A percentile compares a stretch with the other conserved stretches of the same genome.
phyloP scores from a whole-genome alignment of 305 asterid genomes.

The Fraxinus velutina region DNA sequence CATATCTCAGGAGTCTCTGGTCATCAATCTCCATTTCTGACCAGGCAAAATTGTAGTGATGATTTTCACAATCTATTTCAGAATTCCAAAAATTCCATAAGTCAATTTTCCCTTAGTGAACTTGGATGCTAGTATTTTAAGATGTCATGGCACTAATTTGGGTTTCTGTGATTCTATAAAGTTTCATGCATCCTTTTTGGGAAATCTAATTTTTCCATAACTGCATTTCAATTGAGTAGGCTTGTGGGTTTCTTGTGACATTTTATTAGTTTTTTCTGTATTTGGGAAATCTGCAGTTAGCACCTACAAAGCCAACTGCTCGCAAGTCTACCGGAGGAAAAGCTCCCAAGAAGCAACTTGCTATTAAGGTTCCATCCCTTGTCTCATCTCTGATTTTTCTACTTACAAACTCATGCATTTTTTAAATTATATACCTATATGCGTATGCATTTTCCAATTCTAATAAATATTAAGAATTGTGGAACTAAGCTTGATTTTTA shows the following conservation, averaged over 20 bases:
- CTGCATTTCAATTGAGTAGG: conserved; percentile 2
- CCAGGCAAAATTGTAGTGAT: background rate
- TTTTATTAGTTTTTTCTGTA: background rate
- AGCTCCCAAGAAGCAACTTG: conserved; percentile 39
- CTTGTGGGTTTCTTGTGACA: background rate
- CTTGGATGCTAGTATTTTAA: background rate
- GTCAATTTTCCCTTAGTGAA: background rate
- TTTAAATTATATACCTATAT: background rate
- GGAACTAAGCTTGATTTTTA: background rate
- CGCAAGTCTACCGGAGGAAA: conserved; percentile 46
- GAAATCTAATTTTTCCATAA: background rate
- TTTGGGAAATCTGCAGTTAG: conserved; percentile 28
- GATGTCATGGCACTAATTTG: background rate
- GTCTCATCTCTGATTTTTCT: conserved; percentile 9
- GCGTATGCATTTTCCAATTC: background rate
- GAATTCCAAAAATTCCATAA: background rate
- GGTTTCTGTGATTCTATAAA: conserved; percentile 7
- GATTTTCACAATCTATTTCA: background rate
- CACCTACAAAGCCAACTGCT: conserved; percentile 28
- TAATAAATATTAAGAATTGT: background rate
- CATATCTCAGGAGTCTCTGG: background rate
- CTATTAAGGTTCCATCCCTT: conserved; percentile 8
- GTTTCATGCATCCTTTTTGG: background rate
- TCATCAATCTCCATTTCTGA: background rate
- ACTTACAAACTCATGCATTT: background rate